Conservation (phyloP, 2,329 filamentous ascomycete species). For the Fusarium camptoceras region DNA sequence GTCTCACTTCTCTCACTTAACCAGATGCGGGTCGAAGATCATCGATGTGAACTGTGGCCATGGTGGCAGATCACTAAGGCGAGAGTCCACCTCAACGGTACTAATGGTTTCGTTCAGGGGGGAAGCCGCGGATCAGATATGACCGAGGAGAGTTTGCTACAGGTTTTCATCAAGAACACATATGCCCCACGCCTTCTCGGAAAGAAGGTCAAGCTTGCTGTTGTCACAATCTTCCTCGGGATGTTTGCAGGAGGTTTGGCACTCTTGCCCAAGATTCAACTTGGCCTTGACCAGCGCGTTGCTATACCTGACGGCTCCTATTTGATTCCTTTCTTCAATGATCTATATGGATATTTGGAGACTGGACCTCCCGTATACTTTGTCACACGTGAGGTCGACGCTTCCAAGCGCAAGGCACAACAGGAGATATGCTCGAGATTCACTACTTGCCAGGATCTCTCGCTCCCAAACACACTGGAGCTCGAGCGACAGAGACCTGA, state of each 20-base stretch:
- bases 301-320: conserved; percentile 95
- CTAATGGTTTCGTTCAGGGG: conserved; percentile 67
- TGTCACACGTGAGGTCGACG: conserved; percentile 84
- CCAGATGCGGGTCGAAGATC: conserved; percentile 88
- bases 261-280: conserved; percentile 82
- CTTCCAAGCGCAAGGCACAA: conserved; percentile 80
- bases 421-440: conserved; percentile 91
- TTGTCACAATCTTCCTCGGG: conserved; percentile 86
- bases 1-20: conserved; percentile 91
- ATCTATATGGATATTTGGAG: conserved; percentile 92
- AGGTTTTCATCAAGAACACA: conserved; percentile 88
- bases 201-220: conserved; percentile 80
- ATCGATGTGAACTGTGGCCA: conserved; percentile 91
- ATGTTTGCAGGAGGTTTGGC: conserved; percentile 88
- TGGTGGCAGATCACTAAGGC: conserved; percentile 85
- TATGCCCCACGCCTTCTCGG: conserved; percentile 87
- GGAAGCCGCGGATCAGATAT: conserved; percentile 74
- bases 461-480: conserved; percentile 89
- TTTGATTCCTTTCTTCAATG: conserved; percentile 95
- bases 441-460: conserved; percentile 85
- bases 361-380: conserved; percentile 96
- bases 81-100: conserved; percentile 70
- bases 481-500: conserved; percentile 92
- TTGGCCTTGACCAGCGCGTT: conserved; percentile 94
- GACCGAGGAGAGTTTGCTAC: conserved; percentile 84